Percentiles rank a stretch among this genome's conserved stretches.
Evolutionary conservation across 2,329 filamentous ascomycete genomes (phyloP).

Genomic region (Trichoderma sp.): DNA sequence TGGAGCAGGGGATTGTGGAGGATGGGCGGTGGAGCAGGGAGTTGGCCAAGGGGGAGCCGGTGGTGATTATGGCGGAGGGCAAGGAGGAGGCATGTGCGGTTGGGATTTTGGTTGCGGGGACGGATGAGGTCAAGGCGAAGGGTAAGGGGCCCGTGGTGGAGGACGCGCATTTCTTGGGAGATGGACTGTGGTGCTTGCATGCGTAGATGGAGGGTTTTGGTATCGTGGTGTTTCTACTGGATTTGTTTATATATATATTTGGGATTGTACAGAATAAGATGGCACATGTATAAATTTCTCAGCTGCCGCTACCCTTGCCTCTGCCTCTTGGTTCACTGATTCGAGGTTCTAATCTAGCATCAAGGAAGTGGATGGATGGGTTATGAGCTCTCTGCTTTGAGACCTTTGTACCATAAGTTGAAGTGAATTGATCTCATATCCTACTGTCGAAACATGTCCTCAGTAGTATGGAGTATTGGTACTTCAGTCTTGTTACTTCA

Average conservation of each 20-base stretch:
- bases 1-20: conserved; percentile 42
- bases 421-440: too few relatives aligned
- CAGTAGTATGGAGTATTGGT: too few relatives aligned
- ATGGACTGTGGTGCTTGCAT: conserved; percentile 81
- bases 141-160: conserved; percentile 94
- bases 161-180: conserved; percentile 88
- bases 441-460: too few relatives aligned
- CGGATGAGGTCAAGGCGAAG: conserved; percentile 88
- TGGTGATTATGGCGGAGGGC: conserved; percentile 87
- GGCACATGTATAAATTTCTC: not conserved
- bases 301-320: not conserved
- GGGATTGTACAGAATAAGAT: not conserved
- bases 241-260: not conserved
- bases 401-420: too few relatives aligned
- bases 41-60: conserved; percentile 75
- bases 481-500: not conserved
- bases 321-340: too few relatives aligned
- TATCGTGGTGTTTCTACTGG: not conserved
- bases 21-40: conserved; percentile 63
- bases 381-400: too few relatives aligned
- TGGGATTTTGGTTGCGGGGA: conserved; percentile 78
- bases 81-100: conserved; percentile 90
- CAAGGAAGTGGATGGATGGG: too few relatives aligned
- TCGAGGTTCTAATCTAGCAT: too few relatives aligned
- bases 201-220: conserved; percentile 35